Evolutionary conservation across 345 rosid genomes (phyloP).

Genomic region (Ceriops tagal): DNA sequence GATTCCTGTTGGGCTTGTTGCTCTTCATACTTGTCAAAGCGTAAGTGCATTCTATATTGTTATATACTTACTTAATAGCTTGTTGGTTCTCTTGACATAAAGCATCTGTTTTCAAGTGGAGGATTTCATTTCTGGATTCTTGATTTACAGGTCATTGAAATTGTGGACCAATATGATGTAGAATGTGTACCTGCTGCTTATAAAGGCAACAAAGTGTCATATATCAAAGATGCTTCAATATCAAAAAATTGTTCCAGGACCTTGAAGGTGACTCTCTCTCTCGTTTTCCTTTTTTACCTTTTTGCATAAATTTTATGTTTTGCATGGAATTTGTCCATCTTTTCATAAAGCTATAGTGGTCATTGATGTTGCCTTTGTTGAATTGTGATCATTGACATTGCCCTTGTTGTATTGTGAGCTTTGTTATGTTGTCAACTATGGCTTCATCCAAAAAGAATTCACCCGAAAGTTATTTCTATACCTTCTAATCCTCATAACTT

Average conservation of each 20-base stretch:
- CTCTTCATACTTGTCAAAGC: slow-evolving; percentile 60
- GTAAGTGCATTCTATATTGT: slow-evolving; percentile 33
- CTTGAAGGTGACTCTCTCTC: slow-evolving; percentile 45
- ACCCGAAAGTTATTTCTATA: not conserved
- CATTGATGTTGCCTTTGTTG: not conserved
- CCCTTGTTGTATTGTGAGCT: not conserved
- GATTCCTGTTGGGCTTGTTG: slow-evolving; percentile 57
- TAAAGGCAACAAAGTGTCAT: slow-evolving; percentile 49
- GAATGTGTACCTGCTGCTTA: slow-evolving; percentile 63
- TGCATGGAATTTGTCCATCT: no score
- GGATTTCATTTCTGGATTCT: slow-evolving; percentile 13
- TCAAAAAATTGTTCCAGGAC: slow-evolving; percentile 58
- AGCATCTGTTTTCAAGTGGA: slow-evolving; percentile 4
- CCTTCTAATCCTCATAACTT: slow-evolving; percentile 1
- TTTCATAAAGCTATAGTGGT: no score
- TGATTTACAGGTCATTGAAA: slow-evolving; percentile 61
- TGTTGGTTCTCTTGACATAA: not conserved
- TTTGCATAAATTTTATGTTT: not conserved
- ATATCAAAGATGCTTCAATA: slow-evolving; percentile 51
- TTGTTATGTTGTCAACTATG: slow-evolving; percentile 1
- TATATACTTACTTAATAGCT: slow-evolving; percentile 6
- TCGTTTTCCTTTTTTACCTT: not conserved
- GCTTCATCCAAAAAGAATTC: not conserved
- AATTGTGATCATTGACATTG: not conserved
- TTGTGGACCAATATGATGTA: slow-evolving; percentile 62